Percentiles rank a stretch among this genome's conserved stretches.
phyloP scores from a whole-genome alignment of 116 monocot genomes.

The Cymodocea nodosa region DNA sequence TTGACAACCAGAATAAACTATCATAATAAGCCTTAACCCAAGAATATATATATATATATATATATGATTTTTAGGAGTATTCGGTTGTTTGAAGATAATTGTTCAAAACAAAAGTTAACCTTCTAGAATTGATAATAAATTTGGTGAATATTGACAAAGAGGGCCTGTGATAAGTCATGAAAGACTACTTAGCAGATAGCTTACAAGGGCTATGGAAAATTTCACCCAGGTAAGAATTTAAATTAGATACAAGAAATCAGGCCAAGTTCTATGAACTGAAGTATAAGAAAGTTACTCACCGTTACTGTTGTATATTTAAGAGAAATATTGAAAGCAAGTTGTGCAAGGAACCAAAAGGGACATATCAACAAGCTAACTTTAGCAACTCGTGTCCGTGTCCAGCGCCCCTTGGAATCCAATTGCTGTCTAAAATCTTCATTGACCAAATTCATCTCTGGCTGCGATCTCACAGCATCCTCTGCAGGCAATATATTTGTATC shows the following conservation, averaged over 20 bases:
- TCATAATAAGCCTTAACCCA: neutral
- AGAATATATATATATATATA: no score
- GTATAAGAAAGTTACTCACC: slow-evolving; percentile 23
- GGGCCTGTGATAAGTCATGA: neutral
- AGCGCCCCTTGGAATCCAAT: slow-evolving; percentile 44
- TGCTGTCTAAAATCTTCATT: slow-evolving; percentile 8
- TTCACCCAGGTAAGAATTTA: no score
- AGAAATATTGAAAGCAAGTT: slow-evolving; percentile 86
- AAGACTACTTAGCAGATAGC: neutral
- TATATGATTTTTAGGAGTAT: no score
- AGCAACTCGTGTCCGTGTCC: slow-evolving; percentile 57
- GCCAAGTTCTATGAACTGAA: no score
- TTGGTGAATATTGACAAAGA: neutral
- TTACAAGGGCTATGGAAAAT: no score
- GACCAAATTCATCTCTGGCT: neutral
- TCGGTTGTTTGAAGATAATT: no score
- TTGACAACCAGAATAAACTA: neutral
- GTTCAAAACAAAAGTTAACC: no score
- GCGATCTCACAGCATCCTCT: neutral
- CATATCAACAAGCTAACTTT: slow-evolving; percentile 74
- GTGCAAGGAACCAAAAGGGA: slow-evolving; percentile 94
- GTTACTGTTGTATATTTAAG: slow-evolving; percentile 95
- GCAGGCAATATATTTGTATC: neutral
- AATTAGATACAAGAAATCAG: no score
- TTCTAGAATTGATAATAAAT: no score